Evolutionary conservation across 2,329 filamentous ascomycete genomes (phyloP).

Genomic region (Furcasterigmium furcatum): DNA sequence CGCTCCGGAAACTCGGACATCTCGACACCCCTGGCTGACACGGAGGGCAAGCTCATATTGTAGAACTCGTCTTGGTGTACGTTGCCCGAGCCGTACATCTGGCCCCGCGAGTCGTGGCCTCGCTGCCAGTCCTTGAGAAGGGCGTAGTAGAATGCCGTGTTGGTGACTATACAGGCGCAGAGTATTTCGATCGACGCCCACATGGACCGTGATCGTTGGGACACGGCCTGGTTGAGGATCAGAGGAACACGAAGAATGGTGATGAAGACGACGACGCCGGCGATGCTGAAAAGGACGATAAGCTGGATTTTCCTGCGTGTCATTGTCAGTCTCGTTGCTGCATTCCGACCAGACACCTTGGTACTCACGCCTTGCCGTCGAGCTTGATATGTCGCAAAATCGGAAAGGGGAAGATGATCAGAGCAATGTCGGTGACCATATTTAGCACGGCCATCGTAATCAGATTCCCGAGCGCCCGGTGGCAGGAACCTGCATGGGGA

Average conservation of each 20-base stretch:
- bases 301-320: constrained; percentile 14
- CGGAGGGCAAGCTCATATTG: not conserved
- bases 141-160: constrained; percentile 24
- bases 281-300: constrained; percentile 21
- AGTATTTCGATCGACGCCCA: constrained; percentile 28
- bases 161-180: constrained; percentile 25
- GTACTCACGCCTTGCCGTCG: constrained; percentile 13
- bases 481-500: constrained; percentile 11
- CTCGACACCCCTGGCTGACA: not conserved
- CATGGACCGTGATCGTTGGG: constrained; percentile 23
- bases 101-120: constrained; percentile 13
- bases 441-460: constrained; percentile 25
- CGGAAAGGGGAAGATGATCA: constrained; percentile 25
- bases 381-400: constrained; percentile 19
- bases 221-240: constrained; percentile 21
- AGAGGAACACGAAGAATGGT: constrained; percentile 24
- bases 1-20: too few relatives aligned
- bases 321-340: not conserved
- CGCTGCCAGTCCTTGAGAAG: constrained; percentile 20
- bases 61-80: constrained; percentile 1
- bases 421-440: constrained; percentile 21
- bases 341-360: not conserved
- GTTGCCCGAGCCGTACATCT: not conserved
- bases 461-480: constrained; percentile 20
- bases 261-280: constrained; percentile 19